Evolutionary conservation across 2,329 filamentous ascomycete genomes (phyloP).

Genomic region (Hortaea werneckii): DNA sequence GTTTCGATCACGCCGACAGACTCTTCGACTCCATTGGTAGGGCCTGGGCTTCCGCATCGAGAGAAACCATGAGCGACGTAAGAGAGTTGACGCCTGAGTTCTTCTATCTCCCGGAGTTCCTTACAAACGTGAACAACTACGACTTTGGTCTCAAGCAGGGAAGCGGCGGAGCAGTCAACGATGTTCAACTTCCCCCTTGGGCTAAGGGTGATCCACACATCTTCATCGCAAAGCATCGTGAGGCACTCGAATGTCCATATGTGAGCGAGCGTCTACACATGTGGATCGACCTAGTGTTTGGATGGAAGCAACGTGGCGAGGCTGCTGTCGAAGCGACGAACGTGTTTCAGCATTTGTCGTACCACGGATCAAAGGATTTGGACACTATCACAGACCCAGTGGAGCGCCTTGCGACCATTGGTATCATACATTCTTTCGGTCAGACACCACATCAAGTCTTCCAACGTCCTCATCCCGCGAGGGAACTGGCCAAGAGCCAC

Average conservation of each 20-base stretch:
- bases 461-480: constrained; percentile 64
- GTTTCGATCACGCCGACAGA: constrained; percentile 89
- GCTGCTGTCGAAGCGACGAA: constrained; percentile 85
- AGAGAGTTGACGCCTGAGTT: constrained; percentile 93
- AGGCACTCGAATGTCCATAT: constrained; percentile 85
- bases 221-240: constrained; percentile 91
- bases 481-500: constrained; percentile 52
- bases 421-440: constrained; percentile 96
- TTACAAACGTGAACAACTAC: constrained; percentile 88
- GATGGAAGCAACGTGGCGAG: constrained; percentile 85
- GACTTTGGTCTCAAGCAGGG: constrained; percentile 86
- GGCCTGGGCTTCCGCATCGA: constrained; percentile 83
- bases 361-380: constrained; percentile 84
- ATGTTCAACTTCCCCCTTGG: constrained; percentile 88
- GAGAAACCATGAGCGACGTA: constrained; percentile 85
- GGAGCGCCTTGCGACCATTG: constrained; percentile 78
- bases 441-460: constrained; percentile 97
- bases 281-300: constrained; percentile 96
- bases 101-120: constrained; percentile 89
- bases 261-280: constrained; percentile 82
- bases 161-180: constrained; percentile 66
- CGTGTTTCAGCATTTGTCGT: constrained; percentile 92
- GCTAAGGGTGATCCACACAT: constrained; percentile 92
- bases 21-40: constrained; percentile 89
- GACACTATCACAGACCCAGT: constrained; percentile 83